A percentile compares a stretch with the other conserved stretches of the same genome.
phyloP scores from a whole-genome alignment of 2,329 filamentous ascomycete genomes.

The Ilyonectria robusta region DNA sequence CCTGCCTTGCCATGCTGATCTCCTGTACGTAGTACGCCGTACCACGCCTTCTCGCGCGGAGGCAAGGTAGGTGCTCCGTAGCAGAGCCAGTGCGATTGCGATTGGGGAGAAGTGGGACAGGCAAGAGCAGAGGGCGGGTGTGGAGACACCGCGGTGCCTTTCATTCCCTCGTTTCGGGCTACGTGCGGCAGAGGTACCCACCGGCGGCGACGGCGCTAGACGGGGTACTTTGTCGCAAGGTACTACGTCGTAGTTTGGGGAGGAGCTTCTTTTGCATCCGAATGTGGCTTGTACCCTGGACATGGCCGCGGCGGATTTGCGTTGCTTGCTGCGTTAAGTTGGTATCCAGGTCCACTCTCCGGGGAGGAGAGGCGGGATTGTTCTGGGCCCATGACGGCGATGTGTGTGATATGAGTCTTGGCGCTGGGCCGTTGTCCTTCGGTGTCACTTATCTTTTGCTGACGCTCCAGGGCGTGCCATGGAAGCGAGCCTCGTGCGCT shows the following conservation, averaged over 20 bases:
- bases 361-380: slow-evolving; percentile 3
- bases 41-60: background rate
- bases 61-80: background rate
- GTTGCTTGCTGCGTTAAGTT: background rate
- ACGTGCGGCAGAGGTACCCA: slow-evolving; percentile 36
- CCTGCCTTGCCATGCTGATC: slow-evolving; percentile 16
- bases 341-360: background rate
- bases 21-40: slow-evolving; percentile 11
- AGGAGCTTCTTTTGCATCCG: background rate
- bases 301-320: background rate
- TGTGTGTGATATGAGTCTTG: slow-evolving; percentile 1
- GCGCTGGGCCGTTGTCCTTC: slow-evolving; percentile 7
- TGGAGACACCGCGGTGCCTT: slow-evolving; percentile 40
- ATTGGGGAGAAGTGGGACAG: slow-evolving; percentile 11
- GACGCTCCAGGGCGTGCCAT: slow-evolving; percentile 12
- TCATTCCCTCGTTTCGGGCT: slow-evolving; percentile 38
- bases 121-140: slow-evolving; percentile 24
- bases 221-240: slow-evolving; percentile 36
- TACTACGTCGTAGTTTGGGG: slow-evolving; percentile 32
- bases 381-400: slow-evolving; percentile 12
- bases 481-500: background rate
- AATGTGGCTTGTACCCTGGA: background rate
- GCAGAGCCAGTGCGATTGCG: background rate
- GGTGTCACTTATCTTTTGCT: slow-evolving; percentile 7
- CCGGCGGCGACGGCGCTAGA: slow-evolving; percentile 27